phyloP scores from a whole-genome alignment of 176 grass and related monocot genomes.

The Ampelocalamus luodianensis region DNA sequence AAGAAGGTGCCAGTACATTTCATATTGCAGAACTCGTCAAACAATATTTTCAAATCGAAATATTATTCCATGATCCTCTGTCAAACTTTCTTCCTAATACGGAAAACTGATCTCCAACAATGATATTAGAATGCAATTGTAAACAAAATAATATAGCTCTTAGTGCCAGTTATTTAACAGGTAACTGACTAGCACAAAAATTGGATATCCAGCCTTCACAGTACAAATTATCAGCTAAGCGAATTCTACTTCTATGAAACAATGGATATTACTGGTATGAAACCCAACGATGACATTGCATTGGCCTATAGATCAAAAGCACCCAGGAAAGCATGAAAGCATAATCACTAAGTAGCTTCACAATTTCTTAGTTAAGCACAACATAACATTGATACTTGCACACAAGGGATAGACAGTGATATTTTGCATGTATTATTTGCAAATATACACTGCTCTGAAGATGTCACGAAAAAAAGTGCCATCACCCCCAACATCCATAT shows the following conservation, averaged over 20 bases:
- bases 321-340: neutral
- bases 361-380: slow-evolving; percentile 1
- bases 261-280: neutral
- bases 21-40: neutral
- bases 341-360: neutral
- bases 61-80: neutral
- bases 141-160: neutral
- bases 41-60: neutral
- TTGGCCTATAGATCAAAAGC: neutral
- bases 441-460: neutral
- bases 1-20: neutral
- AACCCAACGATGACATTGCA: neutral
- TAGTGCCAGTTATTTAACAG: neutral
- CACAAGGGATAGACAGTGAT: neutral
- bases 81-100: neutral
- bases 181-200: neutral
- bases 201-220: neutral
- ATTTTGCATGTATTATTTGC: neutral
- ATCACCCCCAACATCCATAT: neutral
- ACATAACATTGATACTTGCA: neutral
- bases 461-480: neutral
- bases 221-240: neutral
- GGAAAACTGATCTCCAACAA: neutral
- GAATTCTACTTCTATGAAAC: neutral
- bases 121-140: neutral